Evolutionary conservation across 1,284 basidiomycete genomes (phyloP).

Genomic region (Schizophyllum amplum): DNA sequence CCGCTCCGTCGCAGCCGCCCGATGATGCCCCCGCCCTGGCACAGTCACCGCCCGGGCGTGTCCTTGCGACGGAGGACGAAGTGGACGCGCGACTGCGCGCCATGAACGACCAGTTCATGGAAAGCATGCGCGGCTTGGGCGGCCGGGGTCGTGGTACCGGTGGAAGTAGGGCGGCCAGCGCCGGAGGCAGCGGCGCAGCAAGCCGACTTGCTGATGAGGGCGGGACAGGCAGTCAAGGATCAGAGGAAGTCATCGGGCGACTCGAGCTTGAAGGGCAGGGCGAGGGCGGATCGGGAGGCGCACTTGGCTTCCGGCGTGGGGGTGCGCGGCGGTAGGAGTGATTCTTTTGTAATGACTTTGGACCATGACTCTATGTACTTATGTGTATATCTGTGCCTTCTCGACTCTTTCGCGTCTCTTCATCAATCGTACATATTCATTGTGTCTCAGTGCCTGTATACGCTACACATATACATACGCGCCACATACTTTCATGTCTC

Average conservation of each 20-base stretch:
- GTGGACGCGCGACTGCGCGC: slow-evolving; percentile 52
- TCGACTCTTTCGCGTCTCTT: too few relatives aligned
- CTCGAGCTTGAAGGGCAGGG: slow-evolving; percentile 29
- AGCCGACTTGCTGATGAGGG: slow-evolving; percentile 10
- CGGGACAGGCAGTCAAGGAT: slow-evolving; percentile 21
- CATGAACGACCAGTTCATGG: slow-evolving; percentile 60
- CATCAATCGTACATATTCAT: too few relatives aligned
- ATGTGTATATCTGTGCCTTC: too few relatives aligned
- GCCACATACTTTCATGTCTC: not conserved
- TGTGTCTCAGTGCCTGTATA: too few relatives aligned
- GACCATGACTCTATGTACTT: too few relatives aligned
- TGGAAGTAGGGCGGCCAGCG: too few relatives aligned
- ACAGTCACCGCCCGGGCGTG: slow-evolving; percentile 27
- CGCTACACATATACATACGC: not conserved
- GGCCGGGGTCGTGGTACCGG: slow-evolving; percentile 7
- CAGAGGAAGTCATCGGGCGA: slow-evolving; percentile 34
- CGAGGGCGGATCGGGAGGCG: not conserved
- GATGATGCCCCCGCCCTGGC: slow-evolving; percentile 14
- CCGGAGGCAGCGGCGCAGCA: not conserved
- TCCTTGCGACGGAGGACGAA: slow-evolving; percentile 53
- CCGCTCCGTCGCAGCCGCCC: slow-evolving; percentile 3
- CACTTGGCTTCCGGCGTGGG: not conserved
- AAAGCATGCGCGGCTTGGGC: slow-evolving; percentile 46
- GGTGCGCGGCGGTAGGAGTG: too few relatives aligned
- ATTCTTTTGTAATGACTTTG: too few relatives aligned